Evolutionary conservation across 1,284 basidiomycete genomes (phyloP), one percentile per base, ranked within the genome.

Genomic region (Kalmanozyma brasiliensis): DNA sequence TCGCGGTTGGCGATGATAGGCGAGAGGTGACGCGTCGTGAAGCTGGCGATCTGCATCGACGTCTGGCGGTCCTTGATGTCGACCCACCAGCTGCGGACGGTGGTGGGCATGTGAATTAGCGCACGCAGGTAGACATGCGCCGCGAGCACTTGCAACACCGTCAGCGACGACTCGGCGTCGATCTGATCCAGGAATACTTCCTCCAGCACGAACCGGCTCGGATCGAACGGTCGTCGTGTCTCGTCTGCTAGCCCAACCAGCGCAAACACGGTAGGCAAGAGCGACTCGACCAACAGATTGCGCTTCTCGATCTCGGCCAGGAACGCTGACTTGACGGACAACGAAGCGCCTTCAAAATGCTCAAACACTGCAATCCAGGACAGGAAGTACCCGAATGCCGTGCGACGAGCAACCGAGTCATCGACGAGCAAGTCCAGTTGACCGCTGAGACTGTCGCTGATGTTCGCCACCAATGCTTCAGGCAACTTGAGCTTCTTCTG

Each of bases 311-410:
- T 85, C 76, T 97, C 93, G 49, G 91, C 91, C 40, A 93, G 88
- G 80, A 94, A 98, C 42, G 87, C 86, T 8, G 89, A 86, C 70
- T 89, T 89, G 42, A 95, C 88, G 85, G 89, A 89, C 71, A 92
- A 85, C 0, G 92, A 93, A 88, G 93, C 90, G 79, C 91, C 88
- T 30, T 86, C 85, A 82, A 98, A 98, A 58, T 92, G 86, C 77
- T 95, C 91, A 69, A 98, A 90, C 0, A 90, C 79, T 5, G 93
- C 84, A 87, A 97, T 91, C 95, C 95, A 98, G 8, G 87, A 87
- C 4, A 98, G 85, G n/a, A 98, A 84, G 75, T 89, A 79, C 7
- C 80, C 71, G 26, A 81, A 75, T 1, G 70, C 73, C 5, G 52
- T 66, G 23, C 55, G 61, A 8, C 61, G 56, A 1, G 59, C 56